A percentile compares a stretch with the other conserved stretches of the same genome.
These are phyloP conservation scores for Brassica cretica DNA, from an alignment of 345 rosid species.

Conservation along the genomic window DNA sequence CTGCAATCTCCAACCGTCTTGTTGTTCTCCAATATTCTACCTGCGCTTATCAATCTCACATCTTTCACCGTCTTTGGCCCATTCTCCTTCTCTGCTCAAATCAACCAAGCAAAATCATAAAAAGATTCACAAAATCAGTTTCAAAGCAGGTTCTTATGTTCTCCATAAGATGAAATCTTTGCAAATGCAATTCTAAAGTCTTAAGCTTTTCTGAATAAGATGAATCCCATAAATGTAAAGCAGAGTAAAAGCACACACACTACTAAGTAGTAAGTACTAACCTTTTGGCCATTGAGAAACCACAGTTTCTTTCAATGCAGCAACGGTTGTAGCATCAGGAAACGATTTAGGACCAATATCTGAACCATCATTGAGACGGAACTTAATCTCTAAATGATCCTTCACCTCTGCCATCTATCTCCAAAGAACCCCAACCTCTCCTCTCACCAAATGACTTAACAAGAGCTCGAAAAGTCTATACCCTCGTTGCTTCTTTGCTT, in stretches of 20 bases:
- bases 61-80: constrained; percentile 89
- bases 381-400: constrained; percentile 87
- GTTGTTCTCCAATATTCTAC: constrained; percentile 84
- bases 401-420: constrained; percentile 66
- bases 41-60: constrained; percentile 81
- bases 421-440: constrained; percentile 23
- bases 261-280: constrained; percentile 41
- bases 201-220: background rate
- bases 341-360: constrained; percentile 87
- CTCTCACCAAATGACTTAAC: constrained; percentile 18
- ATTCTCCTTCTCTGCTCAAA: constrained; percentile 66
- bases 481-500: background rate
- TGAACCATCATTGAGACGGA: constrained; percentile 79
- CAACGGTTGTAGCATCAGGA: constrained; percentile 78
- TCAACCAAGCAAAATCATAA: background rate
- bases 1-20: constrained; percentile 79
- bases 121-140: background rate
- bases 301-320: constrained; percentile 79
- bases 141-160: background rate
- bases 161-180: background rate
- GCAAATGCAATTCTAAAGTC: background rate
- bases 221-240: background rate
- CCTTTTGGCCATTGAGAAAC: constrained; percentile 96
- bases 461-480: constrained; percentile 20
- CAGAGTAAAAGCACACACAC: background rate